Evolutionary conservation across 352 stramenopile genomes (phyloP).

Genomic region (Globisporangium nodosum): DNA sequence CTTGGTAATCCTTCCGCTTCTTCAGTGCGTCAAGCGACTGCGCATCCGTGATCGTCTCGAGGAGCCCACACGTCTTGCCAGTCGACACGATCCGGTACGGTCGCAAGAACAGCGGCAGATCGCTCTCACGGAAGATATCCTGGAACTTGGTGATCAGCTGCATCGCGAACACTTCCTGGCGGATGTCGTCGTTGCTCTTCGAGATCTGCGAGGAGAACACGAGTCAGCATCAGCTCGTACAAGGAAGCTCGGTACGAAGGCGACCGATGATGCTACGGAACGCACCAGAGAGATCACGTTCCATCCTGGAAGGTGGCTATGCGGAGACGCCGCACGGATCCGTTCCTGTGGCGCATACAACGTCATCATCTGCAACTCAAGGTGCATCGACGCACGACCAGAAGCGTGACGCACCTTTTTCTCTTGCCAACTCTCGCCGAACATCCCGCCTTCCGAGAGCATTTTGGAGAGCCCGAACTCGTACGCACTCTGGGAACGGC

Average conservation of each 20-base stretch:
- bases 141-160: constrained; percentile 93
- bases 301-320: constrained; percentile 85
- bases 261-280: neutral
- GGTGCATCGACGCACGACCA: neutral
- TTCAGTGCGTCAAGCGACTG: constrained; percentile 95
- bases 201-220: constrained; percentile 62
- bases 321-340: constrained; percentile 81
- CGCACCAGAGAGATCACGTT: constrained; percentile 88
- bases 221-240: neutral
- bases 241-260: neutral
- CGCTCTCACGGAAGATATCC: constrained; percentile 88
- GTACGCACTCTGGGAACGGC: constrained; percentile 57
- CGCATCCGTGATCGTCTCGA: constrained; percentile 94
- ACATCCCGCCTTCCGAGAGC: constrained; percentile 51
- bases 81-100: constrained; percentile 95
- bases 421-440: constrained; percentile 93
- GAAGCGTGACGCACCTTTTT: constrained; percentile 65
- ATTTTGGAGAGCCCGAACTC: constrained; percentile 64
- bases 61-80: constrained; percentile 85
- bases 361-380: neutral
- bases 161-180: constrained; percentile 95
- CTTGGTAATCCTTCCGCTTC: constrained; percentile 81
- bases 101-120: constrained; percentile 90
- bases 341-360: constrained; percentile 35
- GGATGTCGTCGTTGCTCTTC: constrained; percentile 96